Evolutionary conservation across 352 stramenopile genomes (phyloP).

Genomic region (Pythium plurisporium): DNA sequence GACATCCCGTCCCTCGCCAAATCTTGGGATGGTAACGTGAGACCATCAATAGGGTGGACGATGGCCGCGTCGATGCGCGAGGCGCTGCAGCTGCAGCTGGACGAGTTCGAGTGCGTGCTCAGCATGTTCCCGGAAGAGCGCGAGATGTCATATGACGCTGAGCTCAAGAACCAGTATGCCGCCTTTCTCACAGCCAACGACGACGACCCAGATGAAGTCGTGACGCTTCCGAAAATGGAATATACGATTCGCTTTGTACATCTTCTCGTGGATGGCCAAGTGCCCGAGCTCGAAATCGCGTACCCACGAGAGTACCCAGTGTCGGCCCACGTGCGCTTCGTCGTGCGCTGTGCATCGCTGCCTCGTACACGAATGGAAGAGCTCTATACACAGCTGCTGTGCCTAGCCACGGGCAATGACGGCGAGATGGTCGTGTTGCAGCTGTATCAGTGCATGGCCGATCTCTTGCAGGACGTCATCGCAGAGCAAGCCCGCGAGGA

Average conservation of each 20-base stretch:
- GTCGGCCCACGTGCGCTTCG: conserved; percentile 25
- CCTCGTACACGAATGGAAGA: conserved; percentile 33
- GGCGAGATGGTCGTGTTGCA: conserved; percentile 52
- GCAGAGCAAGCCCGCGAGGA: not conserved
- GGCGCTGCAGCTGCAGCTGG: conserved; percentile 37
- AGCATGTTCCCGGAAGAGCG: conserved; percentile 60
- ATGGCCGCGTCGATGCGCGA: not conserved
- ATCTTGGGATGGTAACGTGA: not conserved
- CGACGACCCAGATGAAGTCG: not conserved
- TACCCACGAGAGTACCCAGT: conserved; percentile 43
- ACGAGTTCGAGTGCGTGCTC: conserved; percentile 72
- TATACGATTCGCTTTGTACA: conserved; percentile 42
- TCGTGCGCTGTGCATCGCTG: conserved; percentile 48
- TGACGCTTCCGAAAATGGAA: conserved; percentile 20
- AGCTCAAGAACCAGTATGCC: conserved; percentile 26
- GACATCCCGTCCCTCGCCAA: not conserved
- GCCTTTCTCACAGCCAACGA: not conserved
- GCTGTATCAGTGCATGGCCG: conserved; percentile 61
- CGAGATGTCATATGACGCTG: conserved; percentile 39
- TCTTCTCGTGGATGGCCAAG: conserved; percentile 3
- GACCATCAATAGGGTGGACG: not conserved
- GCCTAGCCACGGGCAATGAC: conserved; percentile 24
- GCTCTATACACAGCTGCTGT: conserved; percentile 32
- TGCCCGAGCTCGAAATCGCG: conserved; percentile 42
- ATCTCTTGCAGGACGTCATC: conserved; percentile 28